A percentile compares a stretch with the other conserved stretches of the same genome.
These are phyloP conservation scores for Alternaria ventricosa DNA, from an alignment of 2,329 filamentous ascomycete genomes.

Conservation along the genomic window DNA sequence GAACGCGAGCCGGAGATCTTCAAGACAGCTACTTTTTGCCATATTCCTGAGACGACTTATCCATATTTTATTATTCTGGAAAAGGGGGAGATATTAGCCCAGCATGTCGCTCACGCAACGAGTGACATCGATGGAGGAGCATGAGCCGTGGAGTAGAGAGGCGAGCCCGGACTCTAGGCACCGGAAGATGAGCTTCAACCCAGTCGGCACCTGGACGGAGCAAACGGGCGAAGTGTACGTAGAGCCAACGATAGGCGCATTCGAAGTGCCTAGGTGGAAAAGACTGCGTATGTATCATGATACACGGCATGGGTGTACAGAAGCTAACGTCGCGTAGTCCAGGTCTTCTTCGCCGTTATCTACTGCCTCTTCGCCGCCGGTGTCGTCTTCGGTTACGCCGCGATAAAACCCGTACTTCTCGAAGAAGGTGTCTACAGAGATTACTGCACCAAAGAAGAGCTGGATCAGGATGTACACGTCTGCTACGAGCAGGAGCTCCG, in stretches of 20 bases:
- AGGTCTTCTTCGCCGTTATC: conserved; percentile 71
- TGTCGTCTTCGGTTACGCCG: conserved; percentile 51
- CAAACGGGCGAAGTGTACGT: conserved; percentile 36
- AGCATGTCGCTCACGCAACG: conserved; percentile 50
- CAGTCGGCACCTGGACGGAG: conserved; percentile 55
- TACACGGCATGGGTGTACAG: not conserved
- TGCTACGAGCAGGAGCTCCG: conserved; percentile 51
- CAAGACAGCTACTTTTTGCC: not conserved
- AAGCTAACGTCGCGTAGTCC: conserved; percentile 57
- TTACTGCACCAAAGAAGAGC: conserved; percentile 45
- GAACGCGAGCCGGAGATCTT: not conserved
- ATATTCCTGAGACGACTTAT: not conserved
- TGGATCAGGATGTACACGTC: conserved; percentile 40
- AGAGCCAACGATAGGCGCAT: conserved; percentile 54
- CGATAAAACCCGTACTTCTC: conserved; percentile 50
- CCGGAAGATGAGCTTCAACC: conserved; percentile 59
- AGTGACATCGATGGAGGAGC: conserved; percentile 50
- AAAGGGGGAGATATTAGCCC: conserved; percentile 2
- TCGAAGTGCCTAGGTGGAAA: conserved; percentile 62
- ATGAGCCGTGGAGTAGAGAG: conserved; percentile 49
- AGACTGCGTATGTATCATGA: conserved; percentile 55
- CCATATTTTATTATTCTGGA: not conserved
- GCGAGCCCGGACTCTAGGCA: conserved; percentile 47
- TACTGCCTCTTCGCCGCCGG: conserved; percentile 79
- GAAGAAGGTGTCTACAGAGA: conserved; percentile 47